Conservation (phyloP, 2,329 filamentous ascomycete species). For the Aspergillus spinulosporus region DNA sequence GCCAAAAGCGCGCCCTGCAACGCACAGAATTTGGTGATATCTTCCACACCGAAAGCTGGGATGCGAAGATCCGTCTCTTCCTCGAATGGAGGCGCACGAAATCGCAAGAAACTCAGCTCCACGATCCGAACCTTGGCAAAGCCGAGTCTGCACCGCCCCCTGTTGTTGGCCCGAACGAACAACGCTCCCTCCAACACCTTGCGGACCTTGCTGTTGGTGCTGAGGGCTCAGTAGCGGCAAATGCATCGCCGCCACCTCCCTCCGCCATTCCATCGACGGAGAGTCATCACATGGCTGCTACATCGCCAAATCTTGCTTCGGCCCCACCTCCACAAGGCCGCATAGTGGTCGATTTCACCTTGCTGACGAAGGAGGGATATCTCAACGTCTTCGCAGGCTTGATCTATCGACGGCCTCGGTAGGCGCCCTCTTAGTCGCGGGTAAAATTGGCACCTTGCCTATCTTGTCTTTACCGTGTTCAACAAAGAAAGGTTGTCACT, state of each 20-base stretch:
- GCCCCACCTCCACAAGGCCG: constrained; percentile 32
- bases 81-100: constrained; percentile 41
- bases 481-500: neutral
- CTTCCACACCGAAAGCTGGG: constrained; percentile 43
- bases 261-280: constrained; percentile 25
- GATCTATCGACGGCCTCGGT: constrained; percentile 35
- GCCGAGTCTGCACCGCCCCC: constrained; percentile 29
- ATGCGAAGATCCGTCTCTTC: constrained; percentile 42
- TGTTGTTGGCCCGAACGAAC: constrained; percentile 44
- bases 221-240: constrained; percentile 40
- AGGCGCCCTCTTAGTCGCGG: neutral
- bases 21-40: constrained; percentile 40
- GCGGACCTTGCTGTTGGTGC: constrained; percentile 47
- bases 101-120: constrained; percentile 34
- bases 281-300: constrained; percentile 24
- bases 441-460: too few species aligned
- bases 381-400: constrained; percentile 43
- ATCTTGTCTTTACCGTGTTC: too few species aligned
- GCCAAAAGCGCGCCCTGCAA: constrained; percentile 36
- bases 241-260: constrained; percentile 31
- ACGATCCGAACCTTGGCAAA: constrained; percentile 27
- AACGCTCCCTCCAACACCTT: constrained; percentile 46
- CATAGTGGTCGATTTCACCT: constrained; percentile 42
- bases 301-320: constrained; percentile 29
- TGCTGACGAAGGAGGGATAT: constrained; percentile 45